Percentiles rank a stretch among this genome's conserved stretches.
phyloP scores from a whole-genome alignment of 345 rosid species.

The Citrus reticulata region DNA sequence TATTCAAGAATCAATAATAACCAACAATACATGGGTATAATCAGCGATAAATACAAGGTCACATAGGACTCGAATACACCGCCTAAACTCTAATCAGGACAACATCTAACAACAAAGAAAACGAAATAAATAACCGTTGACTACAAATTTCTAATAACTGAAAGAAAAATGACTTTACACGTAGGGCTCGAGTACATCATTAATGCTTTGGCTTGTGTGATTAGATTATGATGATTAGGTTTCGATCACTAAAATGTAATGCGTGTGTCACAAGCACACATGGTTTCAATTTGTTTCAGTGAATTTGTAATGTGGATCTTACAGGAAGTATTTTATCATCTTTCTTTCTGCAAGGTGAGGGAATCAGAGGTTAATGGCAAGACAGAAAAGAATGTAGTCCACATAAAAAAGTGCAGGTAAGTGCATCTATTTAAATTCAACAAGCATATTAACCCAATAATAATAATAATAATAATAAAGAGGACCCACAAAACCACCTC shows the following conservation, averaged over 20 bases:
- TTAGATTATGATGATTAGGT: not conserved
- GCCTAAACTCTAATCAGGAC: no score
- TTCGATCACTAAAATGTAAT: not conserved
- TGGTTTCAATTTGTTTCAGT: not conserved
- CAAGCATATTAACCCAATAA: not conserved
- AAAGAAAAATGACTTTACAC: no score
- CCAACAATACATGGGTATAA: no score
- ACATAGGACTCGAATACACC: no score
- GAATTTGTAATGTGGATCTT: not conserved
- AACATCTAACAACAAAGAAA: no score
- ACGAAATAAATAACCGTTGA: not conserved
- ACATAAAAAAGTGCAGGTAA: conserved; percentile 90
- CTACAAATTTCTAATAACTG: no score
- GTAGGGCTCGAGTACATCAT: not conserved
- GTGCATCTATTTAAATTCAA: conserved; percentile 11
- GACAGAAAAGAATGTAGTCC: conserved; percentile 75
- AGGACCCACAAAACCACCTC: conserved; percentile 31
- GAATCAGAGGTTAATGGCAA: conserved; percentile 76
- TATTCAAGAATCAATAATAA: no score
- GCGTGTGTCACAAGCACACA: not conserved
- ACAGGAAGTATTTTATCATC: not conserved
- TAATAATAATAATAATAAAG: no score
- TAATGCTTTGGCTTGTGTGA: not conserved
- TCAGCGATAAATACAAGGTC: no score
- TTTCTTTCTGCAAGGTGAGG: conserved; percentile 42